Evolutionary conservation across 1,284 basidiomycete genomes (phyloP), one percentile per base, ranked within the genome.

Genomic region (Mrakiaceae sp.): DNA sequence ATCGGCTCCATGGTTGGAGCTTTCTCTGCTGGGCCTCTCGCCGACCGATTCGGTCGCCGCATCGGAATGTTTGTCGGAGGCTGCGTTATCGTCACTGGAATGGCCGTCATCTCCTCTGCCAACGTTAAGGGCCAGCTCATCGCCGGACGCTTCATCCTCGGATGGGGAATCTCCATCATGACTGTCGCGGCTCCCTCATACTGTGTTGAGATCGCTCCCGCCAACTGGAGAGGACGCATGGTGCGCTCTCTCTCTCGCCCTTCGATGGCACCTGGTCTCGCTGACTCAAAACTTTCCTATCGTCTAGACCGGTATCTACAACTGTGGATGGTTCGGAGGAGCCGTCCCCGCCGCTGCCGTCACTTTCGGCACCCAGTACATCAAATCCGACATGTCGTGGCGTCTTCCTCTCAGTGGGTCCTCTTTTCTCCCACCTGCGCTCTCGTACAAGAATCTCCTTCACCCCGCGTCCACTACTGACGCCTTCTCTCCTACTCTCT

Each of bases 321-420:
- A 65, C 58, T 60, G 58, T 44, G 64, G 55, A 44, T 65, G 64
- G 64, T 65, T 65, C 40, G 57, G 58, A 9, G 63, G 63, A n/a
- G 14, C 43, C n/a, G 53, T 63, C n/a, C 62, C 62, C 42, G 62
- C 56, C 7, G 58, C 63, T 9, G 60, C 60, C 42, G 48, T 78
- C 66, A 72, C 71, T 27, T 71, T 75, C 14, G 75, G 72, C 40
- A 72, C 71, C 6, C 62, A 68, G 40, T 70, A 70, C 57, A 73
- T 76, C 39, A 67, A 67, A n/a, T 68, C 58, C 57, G 68, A 76
- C 58, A 70, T 71, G 67, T 69, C 68, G 5, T 75, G 74, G 74
- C 68, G 73, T 14, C 60, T 75, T 27, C 73, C 72, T 50, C 64
- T 73, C 43, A 69, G 73, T 27, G 27, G 27, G 27, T 27, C 27